Base-by-base conservation (phyloP, 2,329 filamentous ascomycete genomes). In the Dothideomycetes sp. region DNA sequence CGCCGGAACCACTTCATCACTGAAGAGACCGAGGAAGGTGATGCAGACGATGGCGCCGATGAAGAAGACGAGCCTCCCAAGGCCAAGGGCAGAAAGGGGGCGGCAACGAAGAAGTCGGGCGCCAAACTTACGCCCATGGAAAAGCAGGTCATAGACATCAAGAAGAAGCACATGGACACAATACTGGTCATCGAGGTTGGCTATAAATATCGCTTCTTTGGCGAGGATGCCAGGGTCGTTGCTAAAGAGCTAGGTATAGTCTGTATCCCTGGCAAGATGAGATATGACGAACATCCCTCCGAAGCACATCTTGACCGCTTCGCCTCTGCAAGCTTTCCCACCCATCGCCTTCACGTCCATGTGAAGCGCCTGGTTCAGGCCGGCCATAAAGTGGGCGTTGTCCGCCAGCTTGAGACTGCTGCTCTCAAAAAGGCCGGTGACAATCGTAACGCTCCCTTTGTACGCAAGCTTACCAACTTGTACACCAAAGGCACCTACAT, bases 401-500 rank as follows among this genome's bases (percentile, higher is more conserved):
- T 98, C 8, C 75, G 89, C 19, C 91, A 98, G 61, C 70, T 94
- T 19, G 91, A 98, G 61, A 98, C 91, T 0, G 91, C 91, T 2
- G 91, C 91, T 0, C 66, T 98, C 45, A 98, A 98, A 59, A 94
- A 94, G 47, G 91, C 79, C 1, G 89, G 91, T 33, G 87, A 94
- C 57, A 98, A 96, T 60, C 78, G 85, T 42, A 95, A 94, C 55
- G 76, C 87, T 0, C 88, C 91, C 0, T 98, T 98, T 52, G 76
- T 86, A 29, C 79, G 91, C 27, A 91, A 94, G 52, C 77, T 98
- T 52, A 96, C 91, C 12, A 95, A 94, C 54, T 71, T 98, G 5
- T 98, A 98, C 62, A 98, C 91, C 7, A 98, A 96, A 60, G 91
- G 88, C 32, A 98, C 91, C 2, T 98, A 96, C 52, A 81, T 98